phyloP scores from a whole-genome alignment of 306 rosid genomes.

The Sesbania bispinosa region DNA sequence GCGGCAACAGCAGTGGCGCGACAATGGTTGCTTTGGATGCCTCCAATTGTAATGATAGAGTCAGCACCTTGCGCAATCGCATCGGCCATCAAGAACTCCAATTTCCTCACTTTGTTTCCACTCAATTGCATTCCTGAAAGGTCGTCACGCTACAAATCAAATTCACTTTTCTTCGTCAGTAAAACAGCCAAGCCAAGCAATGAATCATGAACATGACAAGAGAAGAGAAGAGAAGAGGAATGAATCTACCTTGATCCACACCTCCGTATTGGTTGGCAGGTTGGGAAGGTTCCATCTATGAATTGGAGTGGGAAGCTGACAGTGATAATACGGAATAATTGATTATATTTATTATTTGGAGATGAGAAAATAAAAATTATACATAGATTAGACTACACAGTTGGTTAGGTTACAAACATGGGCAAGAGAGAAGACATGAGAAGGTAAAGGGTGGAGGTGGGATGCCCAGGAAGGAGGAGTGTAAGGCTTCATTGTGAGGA shows the following conservation, averaged over 20 bases:
- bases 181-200: no score
- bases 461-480: conserved; percentile 86
- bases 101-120: conserved; percentile 87
- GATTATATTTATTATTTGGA: background rate
- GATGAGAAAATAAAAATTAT: background rate
- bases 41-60: conserved; percentile 74
- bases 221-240: background rate
- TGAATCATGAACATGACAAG: no score
- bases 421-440: conserved; percentile 69
- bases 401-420: conserved; percentile 39
- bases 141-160: conserved; percentile 71
- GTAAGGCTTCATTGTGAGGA: conserved; percentile 54
- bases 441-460: conserved; percentile 66
- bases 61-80: conserved; percentile 80
- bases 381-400: background rate
- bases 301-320: conserved; percentile 93
- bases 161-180: background rate
- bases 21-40: conserved; percentile 96
- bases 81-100: conserved; percentile 93
- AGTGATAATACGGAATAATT: background rate
- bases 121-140: conserved; percentile 94
- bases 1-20: conserved; percentile 98
- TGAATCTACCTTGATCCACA: conserved; percentile 67
- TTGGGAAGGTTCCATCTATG: conserved; percentile 95
- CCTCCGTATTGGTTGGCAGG: conserved; percentile 67